Base-by-base conservation (phyloP, 2,329 filamentous ascomycete species). In the Davidsoniella eucalypti region DNA sequence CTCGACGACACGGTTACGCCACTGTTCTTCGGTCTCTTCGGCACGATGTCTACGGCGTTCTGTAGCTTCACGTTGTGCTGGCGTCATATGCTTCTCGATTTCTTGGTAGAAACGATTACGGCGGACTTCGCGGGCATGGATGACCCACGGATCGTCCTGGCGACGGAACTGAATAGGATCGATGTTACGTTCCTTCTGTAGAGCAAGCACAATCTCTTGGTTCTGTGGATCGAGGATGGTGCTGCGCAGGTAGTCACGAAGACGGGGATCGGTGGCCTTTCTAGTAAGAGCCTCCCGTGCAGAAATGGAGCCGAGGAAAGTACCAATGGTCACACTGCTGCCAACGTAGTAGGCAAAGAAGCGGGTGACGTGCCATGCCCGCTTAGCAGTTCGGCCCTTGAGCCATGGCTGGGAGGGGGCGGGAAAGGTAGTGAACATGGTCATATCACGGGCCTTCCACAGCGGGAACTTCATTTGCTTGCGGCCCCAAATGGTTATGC, bases 391-490 rank as follows among this genome's bases (percentile, higher is more conserved):
- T 0, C 9, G 43, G 3, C 63, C 64, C 2, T 54, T 58, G 2
- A 63, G 39, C n/a, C 61, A 25, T 4, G 58, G 56, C 16, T 50
- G 14, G 2, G 42, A 40, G 39, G 50, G 54, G 5, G 50, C 45
- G 3, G 65, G 63, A 49, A 63, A 57, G 37, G 64, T 63, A 25
- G 44, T 56, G 17, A 51, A 52, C 41, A 52, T 49, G 21, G 40
- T 17, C 50, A 52, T 45, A 37, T 58, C 56, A 42, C 63, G 61
- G 2, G 66, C 65, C 37, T 57, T 60, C 56, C 61, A 65, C 39
- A 70, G 60, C 14, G 67, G 66, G 55, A 71, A 70, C 5, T 59
- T 61, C 56, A 64, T 67, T 3, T 57, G 63, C 17, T 55, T 55
- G 39, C 63, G 61, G 4, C 60, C 58, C 8, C 56, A 52, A 33